phyloP scores from a whole-genome alignment of 768 basidiomycete species.

The Candolleomyces aberdarensis region DNA sequence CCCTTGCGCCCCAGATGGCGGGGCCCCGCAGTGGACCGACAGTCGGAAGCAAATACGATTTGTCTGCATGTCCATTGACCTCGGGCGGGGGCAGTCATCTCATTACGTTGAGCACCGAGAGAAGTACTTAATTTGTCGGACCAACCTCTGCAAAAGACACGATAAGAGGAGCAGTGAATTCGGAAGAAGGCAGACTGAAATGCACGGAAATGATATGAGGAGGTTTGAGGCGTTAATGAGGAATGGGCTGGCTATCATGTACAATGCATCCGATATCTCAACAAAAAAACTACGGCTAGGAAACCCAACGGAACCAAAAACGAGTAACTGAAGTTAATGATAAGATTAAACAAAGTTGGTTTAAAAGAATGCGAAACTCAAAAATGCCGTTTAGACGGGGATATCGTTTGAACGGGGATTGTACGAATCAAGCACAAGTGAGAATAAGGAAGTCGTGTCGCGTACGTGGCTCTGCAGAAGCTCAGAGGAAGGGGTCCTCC shows the following conservation, averaged over 20 bases:
- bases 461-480: neutral
- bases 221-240: no score
- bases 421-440: neutral
- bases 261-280: conserved; percentile 2
- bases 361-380: no score
- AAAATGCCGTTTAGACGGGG: no score
- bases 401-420: no score
- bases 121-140: neutral
- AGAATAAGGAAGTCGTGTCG: conserved; percentile 6
- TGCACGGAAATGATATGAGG: no score
- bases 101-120: neutral
- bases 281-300: neutral
- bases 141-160: conserved; percentile 3
- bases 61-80: no score
- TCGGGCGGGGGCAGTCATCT: no score
- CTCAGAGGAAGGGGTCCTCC: conserved; percentile 11
- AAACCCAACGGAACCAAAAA: conserved; percentile 5
- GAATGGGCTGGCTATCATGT: neutral
- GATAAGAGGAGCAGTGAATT: neutral
- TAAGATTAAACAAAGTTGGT: neutral
- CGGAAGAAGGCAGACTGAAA: neutral
- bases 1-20: no score
- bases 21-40: no score
- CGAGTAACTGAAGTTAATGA: neutral
- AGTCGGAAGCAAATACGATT: no score